A percentile compares a stretch with the other conserved stretches of the same genome.
Evolutionary conservation across 352 stramenopile species (phyloP).

Genomic region (Pythium apleroticum): DNA sequence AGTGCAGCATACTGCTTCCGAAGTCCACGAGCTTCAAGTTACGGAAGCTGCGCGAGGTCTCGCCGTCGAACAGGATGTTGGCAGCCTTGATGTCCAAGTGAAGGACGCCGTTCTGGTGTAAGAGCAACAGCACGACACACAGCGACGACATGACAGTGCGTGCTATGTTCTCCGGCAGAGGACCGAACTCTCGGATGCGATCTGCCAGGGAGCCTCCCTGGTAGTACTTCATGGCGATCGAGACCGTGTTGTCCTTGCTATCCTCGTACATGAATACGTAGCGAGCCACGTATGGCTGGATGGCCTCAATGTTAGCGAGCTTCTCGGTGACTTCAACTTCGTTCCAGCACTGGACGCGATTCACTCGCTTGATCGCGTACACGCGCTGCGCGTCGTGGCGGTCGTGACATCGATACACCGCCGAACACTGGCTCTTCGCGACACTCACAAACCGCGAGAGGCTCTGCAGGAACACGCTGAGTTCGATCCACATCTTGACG

Average conservation of each 20-base stretch:
- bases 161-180: conserved; percentile 35
- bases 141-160: conserved; percentile 44
- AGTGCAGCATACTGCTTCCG: conserved; percentile 38
- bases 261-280: conserved; percentile 70
- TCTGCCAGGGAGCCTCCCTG: conserved; percentile 50
- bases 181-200: conserved; percentile 36
- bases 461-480: conserved; percentile 49
- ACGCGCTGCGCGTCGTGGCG: conserved; percentile 20
- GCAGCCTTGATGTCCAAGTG: conserved; percentile 66
- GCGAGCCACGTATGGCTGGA: conserved; percentile 46
- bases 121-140: conserved; percentile 43
- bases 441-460: conserved; percentile 50
- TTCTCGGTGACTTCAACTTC: conserved; percentile 52
- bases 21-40: conserved; percentile 76
- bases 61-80: conserved; percentile 65
- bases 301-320: conserved; percentile 30
- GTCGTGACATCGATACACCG: conserved; percentile 54
- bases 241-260: conserved; percentile 39
- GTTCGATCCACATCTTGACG: conserved; percentile 55
- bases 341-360: conserved; percentile 29
- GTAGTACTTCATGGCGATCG: conserved; percentile 71
- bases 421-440: conserved; percentile 47
- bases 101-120: conserved; percentile 54
- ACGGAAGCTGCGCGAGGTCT: conserved; percentile 32
- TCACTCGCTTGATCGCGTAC: conserved; percentile 58